Conservation (phyloP, 495 filamentous ascomycete genomes). For the Staphylotrichum longicolle region DNA sequence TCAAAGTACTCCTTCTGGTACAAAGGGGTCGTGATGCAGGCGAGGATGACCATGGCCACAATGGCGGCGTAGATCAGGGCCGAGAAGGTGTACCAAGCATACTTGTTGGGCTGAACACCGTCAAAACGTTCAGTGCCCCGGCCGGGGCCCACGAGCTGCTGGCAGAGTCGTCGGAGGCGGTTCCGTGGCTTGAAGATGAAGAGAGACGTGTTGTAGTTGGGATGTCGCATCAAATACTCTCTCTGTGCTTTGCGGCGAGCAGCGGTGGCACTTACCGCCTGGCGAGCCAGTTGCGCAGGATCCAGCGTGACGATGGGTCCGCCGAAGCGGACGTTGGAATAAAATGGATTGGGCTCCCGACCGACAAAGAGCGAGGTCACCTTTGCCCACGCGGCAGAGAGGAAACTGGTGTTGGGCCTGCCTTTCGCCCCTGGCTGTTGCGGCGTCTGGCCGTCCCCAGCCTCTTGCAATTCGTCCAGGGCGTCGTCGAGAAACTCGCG, state of each 20-base stretch:
- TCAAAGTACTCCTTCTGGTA: conserved; percentile 84
- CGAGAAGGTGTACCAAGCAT: conserved; percentile 89
- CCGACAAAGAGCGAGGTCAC: conserved; percentile 53
- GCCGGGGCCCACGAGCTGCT: conserved; percentile 87
- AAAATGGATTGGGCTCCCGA: conserved; percentile 91
- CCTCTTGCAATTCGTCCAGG: conserved; percentile 44
- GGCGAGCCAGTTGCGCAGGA: conserved; percentile 79
- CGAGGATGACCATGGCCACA: conserved; percentile 93
- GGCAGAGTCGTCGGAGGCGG: conserved; percentile 76
- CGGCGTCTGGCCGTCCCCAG: conserved; percentile 39
- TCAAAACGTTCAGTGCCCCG: conserved; percentile 82
- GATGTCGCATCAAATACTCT: conserved; percentile 83
- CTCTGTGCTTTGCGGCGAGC: conserved; percentile 82
- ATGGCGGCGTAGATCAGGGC: conserved; percentile 92
- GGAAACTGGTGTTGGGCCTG: conserved; percentile 49
- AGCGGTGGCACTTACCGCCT: conserved; percentile 80
- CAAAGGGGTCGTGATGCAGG: conserved; percentile 89
- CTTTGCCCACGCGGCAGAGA: conserved; percentile 59
- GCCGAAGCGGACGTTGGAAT: conserved; percentile 74
- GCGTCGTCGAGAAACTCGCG: conserved; percentile 88
- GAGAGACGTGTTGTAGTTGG: conserved; percentile 87
- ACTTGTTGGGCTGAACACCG: conserved; percentile 80
- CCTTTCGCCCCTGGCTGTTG: conserved; percentile 26
- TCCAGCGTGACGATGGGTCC: conserved; percentile 73
- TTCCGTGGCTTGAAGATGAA: conserved; percentile 80